These are phyloP conservation scores for Daphne laureola DNA, from an alignment of 441 rosid species.

Conservation along the genomic window DNA sequence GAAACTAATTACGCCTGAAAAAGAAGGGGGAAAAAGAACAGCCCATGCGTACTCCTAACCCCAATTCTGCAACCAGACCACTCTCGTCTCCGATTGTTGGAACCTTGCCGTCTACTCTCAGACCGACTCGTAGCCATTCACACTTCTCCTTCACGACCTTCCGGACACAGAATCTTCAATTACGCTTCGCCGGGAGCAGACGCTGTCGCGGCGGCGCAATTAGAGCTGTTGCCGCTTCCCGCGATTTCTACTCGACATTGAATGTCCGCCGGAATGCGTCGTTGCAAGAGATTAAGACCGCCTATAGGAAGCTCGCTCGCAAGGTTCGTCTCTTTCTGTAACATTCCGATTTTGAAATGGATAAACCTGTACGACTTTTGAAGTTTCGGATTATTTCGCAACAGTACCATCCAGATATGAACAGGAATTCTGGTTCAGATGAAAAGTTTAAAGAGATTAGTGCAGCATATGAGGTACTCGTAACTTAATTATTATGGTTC, in stretches of 20 bases:
- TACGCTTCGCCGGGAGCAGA: slow-evolving; percentile 15
- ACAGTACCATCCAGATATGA: slow-evolving; percentile 91
- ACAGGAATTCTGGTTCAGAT: slow-evolving; percentile 72
- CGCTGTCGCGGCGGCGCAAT: slow-evolving; percentile 22
- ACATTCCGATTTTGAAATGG: no score
- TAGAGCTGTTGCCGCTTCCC: slow-evolving; percentile 25
- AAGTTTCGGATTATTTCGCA: slow-evolving; percentile 11
- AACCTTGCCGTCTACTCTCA: not conserved
- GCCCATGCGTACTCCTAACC: not conserved
- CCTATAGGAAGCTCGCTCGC: slow-evolving; percentile 81
- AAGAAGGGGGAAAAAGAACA: no score
- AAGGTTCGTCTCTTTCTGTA: slow-evolving; percentile 37
- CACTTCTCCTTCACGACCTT: slow-evolving; percentile 2
- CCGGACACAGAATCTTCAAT: not conserved
- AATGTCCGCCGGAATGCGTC: slow-evolving; percentile 54
- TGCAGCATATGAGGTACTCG: slow-evolving; percentile 86
- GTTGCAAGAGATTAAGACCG: slow-evolving; percentile 60
- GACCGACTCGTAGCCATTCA: slow-evolving; percentile 12
- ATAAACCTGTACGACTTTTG: no score
- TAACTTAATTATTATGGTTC: slow-evolving; percentile 1
- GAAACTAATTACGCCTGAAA: not conserved
- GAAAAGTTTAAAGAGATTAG: slow-evolving; percentile 93
- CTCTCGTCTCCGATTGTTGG: not conserved
- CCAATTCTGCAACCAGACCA: slow-evolving; percentile 1
- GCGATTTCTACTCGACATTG: slow-evolving; percentile 60